Percentiles rank a stretch among this genome's conserved stretches.
Conservation (phyloP, 192 early-diverging fungal genomes). For the Coemansia asiatica region DNA sequence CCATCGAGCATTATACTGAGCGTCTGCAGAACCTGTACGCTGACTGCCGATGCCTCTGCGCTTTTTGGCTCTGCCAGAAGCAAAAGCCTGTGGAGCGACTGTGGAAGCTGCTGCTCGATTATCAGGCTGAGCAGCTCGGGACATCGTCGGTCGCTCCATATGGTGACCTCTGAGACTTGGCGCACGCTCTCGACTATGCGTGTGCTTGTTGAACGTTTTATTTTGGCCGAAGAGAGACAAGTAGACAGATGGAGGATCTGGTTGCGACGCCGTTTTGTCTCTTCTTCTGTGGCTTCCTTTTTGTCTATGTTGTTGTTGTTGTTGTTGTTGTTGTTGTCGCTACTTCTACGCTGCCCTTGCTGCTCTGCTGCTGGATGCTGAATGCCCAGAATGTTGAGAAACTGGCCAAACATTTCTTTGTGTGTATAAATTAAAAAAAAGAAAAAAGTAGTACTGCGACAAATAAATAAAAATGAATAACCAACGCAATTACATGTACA, state of each 20-base stretch:
- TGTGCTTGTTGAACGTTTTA: conserved; percentile 13
- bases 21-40: conserved; percentile 53
- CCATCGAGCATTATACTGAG: conserved; percentile 56
- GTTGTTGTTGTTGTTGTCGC: conserved; percentile 15
- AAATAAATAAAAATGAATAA: conserved; percentile 7
- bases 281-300: not conserved
- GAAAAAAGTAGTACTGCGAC: not conserved
- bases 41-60: conserved; percentile 19
- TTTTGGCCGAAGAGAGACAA: conserved; percentile 21
- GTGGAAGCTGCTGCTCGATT: conserved; percentile 40
- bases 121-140: conserved; percentile 42
- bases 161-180: conserved; percentile 37
- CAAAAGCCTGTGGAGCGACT: conserved; percentile 32
- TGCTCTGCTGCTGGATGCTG: conserved; percentile 12
- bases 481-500: too few relatives aligned
- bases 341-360: conserved; percentile 13
- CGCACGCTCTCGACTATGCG: conserved; percentile 43
- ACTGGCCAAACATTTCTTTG: conserved; percentile 22
- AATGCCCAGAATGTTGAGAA: conserved; percentile 26
- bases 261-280: not conserved
- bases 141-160: conserved; percentile 49
- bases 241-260: conserved; percentile 12
- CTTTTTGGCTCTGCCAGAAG: conserved; percentile 1
- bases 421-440: not conserved
- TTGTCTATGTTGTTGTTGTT: conserved; percentile 5